A percentile compares a stretch with the other conserved stretches of the same genome.
phyloP scores from a whole-genome alignment of 1,139 yeast species.

The Komagataea norvegica region DNA sequence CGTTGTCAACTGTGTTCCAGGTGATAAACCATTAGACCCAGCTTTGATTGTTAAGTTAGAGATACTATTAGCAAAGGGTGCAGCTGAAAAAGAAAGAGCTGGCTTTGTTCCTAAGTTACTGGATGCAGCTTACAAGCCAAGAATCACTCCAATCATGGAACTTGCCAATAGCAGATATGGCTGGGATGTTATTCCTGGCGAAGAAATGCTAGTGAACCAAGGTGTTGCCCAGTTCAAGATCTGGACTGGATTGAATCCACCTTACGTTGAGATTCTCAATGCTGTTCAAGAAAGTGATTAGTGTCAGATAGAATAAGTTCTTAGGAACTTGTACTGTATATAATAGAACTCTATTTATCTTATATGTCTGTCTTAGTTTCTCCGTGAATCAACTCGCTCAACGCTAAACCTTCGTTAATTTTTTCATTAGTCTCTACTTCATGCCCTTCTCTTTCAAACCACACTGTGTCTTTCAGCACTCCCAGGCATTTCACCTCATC shows the following conservation, averaged over 20 bases:
- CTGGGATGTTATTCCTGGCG: constrained; percentile 82
- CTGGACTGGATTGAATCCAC: constrained; percentile 71
- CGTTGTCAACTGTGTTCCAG: constrained; percentile 86
- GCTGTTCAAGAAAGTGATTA: constrained; percentile 39
- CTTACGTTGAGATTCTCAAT: constrained; percentile 52
- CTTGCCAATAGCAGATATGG: constrained; percentile 54
- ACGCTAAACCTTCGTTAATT: constrained; percentile 18
- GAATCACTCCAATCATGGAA: constrained; percentile 77
- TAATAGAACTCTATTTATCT: not conserved
- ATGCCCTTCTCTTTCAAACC: constrained; percentile 27
- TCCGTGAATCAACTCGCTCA: constrained; percentile 23
- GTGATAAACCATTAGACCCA: constrained; percentile 67
- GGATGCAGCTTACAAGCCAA: constrained; percentile 93
- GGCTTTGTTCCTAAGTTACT: constrained; percentile 53
- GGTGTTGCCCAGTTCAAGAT: constrained; percentile 81
- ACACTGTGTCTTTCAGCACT: constrained; percentile 9
- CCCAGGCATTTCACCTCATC: constrained; percentile 22
- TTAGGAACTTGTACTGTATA: not conserved
- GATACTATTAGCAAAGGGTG: constrained; percentile 41
- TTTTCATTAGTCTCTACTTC: constrained; percentile 9
- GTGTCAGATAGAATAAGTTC: not conserved
- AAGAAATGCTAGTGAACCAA: constrained; percentile 87
- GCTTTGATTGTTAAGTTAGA: constrained; percentile 44
- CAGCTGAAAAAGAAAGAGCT: constrained; percentile 23
- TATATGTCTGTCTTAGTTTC: not conserved